These are phyloP conservation scores for Rheum nobile DNA, from an alignment of 148 eudicot genomes.

Conservation along the genomic window DNA sequence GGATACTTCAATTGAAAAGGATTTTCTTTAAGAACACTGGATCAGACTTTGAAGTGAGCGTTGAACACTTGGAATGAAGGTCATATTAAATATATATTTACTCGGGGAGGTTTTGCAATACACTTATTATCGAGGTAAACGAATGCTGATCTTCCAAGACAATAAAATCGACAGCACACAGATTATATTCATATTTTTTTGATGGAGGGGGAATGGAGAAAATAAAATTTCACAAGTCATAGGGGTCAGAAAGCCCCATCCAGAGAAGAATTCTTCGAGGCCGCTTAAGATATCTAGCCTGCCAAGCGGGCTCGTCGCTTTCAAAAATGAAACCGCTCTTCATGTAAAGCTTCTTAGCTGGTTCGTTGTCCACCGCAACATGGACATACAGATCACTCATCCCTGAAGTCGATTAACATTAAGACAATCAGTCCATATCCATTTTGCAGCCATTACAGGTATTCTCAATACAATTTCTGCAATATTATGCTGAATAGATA, in stretches of 20 bases:
- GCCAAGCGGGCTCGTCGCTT: conserved; percentile 82
- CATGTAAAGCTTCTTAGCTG: conserved; percentile 68
- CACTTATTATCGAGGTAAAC: not conserved
- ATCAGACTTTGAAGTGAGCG: too few species aligned
- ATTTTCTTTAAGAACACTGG: too few species aligned
- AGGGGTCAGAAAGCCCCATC: conserved; percentile 53
- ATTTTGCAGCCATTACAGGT: not conserved
- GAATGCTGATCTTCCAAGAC: not conserved
- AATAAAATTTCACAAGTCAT: conserved; percentile 27
- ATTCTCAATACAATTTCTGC: not conserved
- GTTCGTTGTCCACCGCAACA: conserved; percentile 72
- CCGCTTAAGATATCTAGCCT: conserved; percentile 71
- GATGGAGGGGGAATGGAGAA: not conserved
- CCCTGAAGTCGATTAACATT: conserved; percentile 29
- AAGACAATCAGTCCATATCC: not conserved
- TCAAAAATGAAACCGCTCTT: conserved; percentile 78
- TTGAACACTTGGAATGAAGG: too few species aligned
- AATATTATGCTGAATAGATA: not conserved
- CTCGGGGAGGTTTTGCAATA: not conserved
- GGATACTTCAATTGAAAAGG: too few species aligned
- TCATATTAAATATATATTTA: too few species aligned
- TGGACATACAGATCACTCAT: conserved; percentile 84
- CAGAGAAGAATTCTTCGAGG: conserved; percentile 77
- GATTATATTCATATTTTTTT: not conserved
- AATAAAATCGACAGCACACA: not conserved